These are phyloP conservation scores for Fusarium illudens DNA, from an alignment of 2,329 filamentous ascomycete genomes.

Conservation along the genomic window DNA sequence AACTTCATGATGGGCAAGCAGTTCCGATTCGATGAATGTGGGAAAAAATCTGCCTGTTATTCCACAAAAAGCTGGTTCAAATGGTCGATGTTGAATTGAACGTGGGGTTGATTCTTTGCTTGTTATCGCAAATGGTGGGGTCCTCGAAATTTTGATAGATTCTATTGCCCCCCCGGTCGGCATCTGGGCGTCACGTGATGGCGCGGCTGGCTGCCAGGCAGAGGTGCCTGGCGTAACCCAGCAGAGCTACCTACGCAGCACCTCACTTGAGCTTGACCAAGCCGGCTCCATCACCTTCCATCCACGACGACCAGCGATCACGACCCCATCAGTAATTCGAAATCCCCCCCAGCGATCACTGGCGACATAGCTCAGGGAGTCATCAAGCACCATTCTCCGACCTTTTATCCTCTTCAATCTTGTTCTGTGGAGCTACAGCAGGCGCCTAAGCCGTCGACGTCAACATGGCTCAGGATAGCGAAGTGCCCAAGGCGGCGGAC, in stretches of 20 bases:
- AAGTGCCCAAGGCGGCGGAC: slow-evolving; percentile 82
- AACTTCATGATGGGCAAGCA: slow-evolving; percentile 78
- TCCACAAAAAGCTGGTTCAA: neutral
- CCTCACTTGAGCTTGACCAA: slow-evolving; percentile 49
- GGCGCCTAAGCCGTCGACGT: slow-evolving; percentile 45
- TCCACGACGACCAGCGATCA: slow-evolving; percentile 42
- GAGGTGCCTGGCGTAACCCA: slow-evolving; percentile 57
- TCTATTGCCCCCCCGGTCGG: slow-evolving; percentile 39
- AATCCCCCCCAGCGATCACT: slow-evolving; percentile 15
- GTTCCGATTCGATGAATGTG: neutral
- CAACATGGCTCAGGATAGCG: slow-evolving; percentile 93
- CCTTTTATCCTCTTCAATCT: slow-evolving; percentile 19
- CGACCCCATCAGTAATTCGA: slow-evolving; percentile 33
- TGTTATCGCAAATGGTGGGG: slow-evolving; percentile 40
- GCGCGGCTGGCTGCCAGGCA: slow-evolving; percentile 50
- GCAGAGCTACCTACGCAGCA: slow-evolving; percentile 46
- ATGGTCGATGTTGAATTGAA: slow-evolving; percentile 7
- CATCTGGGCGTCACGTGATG: slow-evolving; percentile 43
- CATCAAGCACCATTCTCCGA: slow-evolving; percentile 5
- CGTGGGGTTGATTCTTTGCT: slow-evolving; percentile 36
- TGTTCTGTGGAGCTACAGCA: slow-evolving; percentile 38
- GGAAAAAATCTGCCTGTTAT: neutral
- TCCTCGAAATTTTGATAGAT: slow-evolving; percentile 43
- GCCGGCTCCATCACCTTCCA: slow-evolving; percentile 51
- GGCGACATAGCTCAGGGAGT: slow-evolving; percentile 12